Base-by-base conservation (phyloP, 1,139 yeast species). In the Zygosaccharomyces pseudobailii region DNA sequence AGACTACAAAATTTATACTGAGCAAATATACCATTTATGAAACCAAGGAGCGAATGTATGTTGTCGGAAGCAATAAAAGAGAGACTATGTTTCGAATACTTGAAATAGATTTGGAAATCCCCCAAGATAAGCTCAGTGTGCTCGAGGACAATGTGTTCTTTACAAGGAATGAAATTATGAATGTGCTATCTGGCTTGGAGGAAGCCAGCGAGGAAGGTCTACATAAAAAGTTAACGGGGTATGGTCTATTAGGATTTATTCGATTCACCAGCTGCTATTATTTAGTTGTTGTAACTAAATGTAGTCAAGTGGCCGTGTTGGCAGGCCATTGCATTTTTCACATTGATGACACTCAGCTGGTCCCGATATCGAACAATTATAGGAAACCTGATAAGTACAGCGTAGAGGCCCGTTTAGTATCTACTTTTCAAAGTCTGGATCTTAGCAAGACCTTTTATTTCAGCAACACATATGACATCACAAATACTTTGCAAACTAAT, bases 311-410 rank as follows among this genome's bases (percentile, higher is more conserved):
- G 36, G 97, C 97, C 0, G 75, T 87, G 1, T 68, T 94, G 5
- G 99, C 98, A 1, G 97, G 97, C 0, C 96, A 90, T 66, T 84
- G 80, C 54, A 75, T 94, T 6, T 90, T 86, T 59, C 98, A 94
- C 65, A 86, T 94, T 43, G 98, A 92, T 62, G 94, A 80, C 45
- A 90, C 97, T 0, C 88, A 88, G 57, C 68, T 90, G 50, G 80
- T 94, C 3, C 97, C 98, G 0, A 73, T 84, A 25, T 62, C 72
- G 13, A 69, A 66, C 48, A 72, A 73, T 46, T 71, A 79, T 53
- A 79, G 78, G 52, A 75, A 79, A 47, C 95, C 95, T 0, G 94
- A 84, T 53, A 79, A 90, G 57, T 79, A 85, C 56, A 82, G 94
- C 8, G 90, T 84, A 49, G 99, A 94, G 63, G 90, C 89, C n/a